Percentiles rank a stretch among this genome's conserved stretches.
Conservation (phyloP, 805 yeast species). For the Zygosaccharomyces gambellarensis region DNA sequence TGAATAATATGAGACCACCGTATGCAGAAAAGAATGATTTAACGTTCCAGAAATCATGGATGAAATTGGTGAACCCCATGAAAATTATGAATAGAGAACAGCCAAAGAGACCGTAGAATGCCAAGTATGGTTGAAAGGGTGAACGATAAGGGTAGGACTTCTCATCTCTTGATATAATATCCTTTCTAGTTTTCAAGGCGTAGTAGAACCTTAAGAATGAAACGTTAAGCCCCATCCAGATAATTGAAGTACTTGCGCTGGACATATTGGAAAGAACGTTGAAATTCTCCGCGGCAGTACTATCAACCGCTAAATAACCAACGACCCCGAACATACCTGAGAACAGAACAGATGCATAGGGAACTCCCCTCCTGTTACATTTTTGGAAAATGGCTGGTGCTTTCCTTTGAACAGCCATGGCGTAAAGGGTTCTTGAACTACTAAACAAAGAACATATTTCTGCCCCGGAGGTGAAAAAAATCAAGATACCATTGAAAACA, state of each 20-base stretch:
- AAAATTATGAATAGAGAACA: conserved; percentile 46
- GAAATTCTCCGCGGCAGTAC: conserved; percentile 56
- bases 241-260: conserved; percentile 69
- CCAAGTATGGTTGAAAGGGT: conserved; percentile 65
- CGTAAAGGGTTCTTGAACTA: conserved; percentile 55
- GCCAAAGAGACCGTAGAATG: conserved; percentile 57
- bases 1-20: conserved; percentile 54
- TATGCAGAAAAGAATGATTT: conserved; percentile 61
- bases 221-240: conserved; percentile 71
- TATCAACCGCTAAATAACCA: conserved; percentile 55
- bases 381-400: conserved; percentile 57
- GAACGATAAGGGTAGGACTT: conserved; percentile 63
- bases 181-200: conserved; percentile 57
- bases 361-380: conserved; percentile 66
- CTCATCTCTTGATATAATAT: conserved; percentile 59
- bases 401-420: conserved; percentile 49
- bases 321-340: conserved; percentile 57
- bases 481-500: conserved; percentile 48
- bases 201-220: conserved; percentile 60
- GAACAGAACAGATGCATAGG: conserved; percentile 62
- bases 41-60: conserved; percentile 54
- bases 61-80: conserved; percentile 61
- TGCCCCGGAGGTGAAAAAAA: conserved; percentile 53
- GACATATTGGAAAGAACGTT: conserved; percentile 62
- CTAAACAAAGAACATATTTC: conserved; percentile 55